These are phyloP conservation scores for Ulmus americana DNA, from an alignment of 331 rosid genomes.

Conservation along the genomic window DNA sequence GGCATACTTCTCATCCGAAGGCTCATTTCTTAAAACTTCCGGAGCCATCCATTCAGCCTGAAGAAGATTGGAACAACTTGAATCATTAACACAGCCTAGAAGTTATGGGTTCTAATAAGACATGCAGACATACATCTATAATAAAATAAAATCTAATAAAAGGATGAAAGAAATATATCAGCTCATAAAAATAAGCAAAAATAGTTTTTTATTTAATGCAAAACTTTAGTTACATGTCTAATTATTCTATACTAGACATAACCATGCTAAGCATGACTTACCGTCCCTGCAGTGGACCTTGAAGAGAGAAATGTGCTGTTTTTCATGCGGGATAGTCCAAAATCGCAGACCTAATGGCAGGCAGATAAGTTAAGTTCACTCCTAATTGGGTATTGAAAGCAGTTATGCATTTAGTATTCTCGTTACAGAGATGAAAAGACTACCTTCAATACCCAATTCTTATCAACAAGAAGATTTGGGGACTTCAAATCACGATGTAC, in stretches of 20 bases:
- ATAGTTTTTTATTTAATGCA: too few relatives aligned
- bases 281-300: constrained; percentile 96
- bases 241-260: too few relatives aligned
- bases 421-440: constrained; percentile 16
- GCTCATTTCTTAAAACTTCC: constrained; percentile 78
- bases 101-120: constrained; percentile 1
- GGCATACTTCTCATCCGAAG: constrained; percentile 74
- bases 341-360: constrained; percentile 73
- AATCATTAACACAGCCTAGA: constrained; percentile 18
- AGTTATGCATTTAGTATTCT: constrained; percentile 18
- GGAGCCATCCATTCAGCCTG: constrained; percentile 99
- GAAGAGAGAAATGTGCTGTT: constrained; percentile 89
- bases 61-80: constrained; percentile 22
- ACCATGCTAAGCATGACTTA: constrained; percentile 28
- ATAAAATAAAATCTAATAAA: too few relatives aligned
- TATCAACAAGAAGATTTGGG: constrained; percentile 96
- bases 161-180: too few relatives aligned
- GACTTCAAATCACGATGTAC: constrained; percentile 99
- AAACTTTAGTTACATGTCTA: too few relatives aligned
- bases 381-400: constrained; percentile 15
- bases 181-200: too few relatives aligned
- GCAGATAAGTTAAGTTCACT: constrained; percentile 10
- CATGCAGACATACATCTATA: too few relatives aligned
- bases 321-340: constrained; percentile 87
- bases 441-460: constrained; percentile 97